Conservation (phyloP, 2,329 filamentous ascomycete species). For the Alternaria novae-zelandiae region DNA sequence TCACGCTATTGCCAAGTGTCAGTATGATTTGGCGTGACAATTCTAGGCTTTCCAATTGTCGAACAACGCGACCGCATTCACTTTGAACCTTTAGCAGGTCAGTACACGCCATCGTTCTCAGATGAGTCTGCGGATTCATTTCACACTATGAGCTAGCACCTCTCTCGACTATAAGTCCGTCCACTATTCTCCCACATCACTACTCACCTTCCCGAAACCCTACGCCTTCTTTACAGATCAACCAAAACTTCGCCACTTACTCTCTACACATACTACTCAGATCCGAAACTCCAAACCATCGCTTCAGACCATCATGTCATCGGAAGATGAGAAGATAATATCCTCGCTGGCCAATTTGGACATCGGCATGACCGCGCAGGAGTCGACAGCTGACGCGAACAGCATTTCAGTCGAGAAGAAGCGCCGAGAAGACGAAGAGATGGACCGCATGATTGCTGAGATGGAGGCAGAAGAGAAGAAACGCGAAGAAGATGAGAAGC, state of each 20-base stretch:
- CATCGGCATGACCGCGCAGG: neutral
- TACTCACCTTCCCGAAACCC: neutral
- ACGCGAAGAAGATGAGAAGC: conserved; percentile 73
- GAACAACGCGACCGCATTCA: neutral
- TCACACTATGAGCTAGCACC: neutral
- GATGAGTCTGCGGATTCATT: neutral
- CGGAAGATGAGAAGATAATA: neutral
- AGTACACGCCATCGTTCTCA: neutral
- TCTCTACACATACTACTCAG: neutral
- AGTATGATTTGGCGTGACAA: neutral
- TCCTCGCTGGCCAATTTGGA: neutral
- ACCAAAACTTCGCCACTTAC: neutral
- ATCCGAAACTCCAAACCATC: neutral
- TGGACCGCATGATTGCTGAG: conserved; percentile 70
- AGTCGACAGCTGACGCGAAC: neutral
- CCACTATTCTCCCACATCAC: neutral
- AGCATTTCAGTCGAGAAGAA: conserved; percentile 34
- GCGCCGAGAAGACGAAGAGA: conserved; percentile 52
- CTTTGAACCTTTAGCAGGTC: neutral
- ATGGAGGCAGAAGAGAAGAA: conserved; percentile 54
- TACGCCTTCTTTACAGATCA: neutral
- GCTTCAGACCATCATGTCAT: neutral
- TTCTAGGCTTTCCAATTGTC: neutral
- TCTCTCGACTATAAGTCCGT: neutral
- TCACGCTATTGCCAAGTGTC: neutral